These are phyloP conservation scores for Colletotrichum tropicicola DNA, from an alignment of 2,329 filamentous ascomycete genomes.

Conservation along the genomic window DNA sequence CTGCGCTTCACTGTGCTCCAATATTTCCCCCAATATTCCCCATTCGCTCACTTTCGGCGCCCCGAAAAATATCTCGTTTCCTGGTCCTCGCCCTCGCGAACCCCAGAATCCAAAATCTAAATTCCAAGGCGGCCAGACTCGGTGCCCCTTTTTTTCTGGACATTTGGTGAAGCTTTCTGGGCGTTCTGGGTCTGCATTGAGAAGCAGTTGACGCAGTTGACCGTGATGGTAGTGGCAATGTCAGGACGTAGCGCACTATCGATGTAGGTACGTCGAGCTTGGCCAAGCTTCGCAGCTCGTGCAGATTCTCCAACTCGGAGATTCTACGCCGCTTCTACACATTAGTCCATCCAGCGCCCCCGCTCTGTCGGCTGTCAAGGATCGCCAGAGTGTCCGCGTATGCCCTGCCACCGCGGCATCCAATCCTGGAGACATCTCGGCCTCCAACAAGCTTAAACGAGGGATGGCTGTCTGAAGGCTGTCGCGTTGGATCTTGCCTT, in stretches of 20 bases:
- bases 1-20: too few relatives aligned
- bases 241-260: too few relatives aligned
- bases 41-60: slow-evolving; percentile 1
- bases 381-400: slow-evolving; percentile 17
- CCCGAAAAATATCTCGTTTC: slow-evolving; percentile 12
- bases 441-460: slow-evolving; percentile 23
- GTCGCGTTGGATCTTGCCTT: background rate
- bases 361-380: slow-evolving; percentile 1
- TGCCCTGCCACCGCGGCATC: slow-evolving; percentile 2
- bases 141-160: too few relatives aligned
- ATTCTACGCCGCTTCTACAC: background rate
- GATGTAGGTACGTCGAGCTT: too few relatives aligned
- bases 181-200: background rate
- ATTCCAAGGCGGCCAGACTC: too few relatives aligned
- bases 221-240: background rate
- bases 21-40: background rate
- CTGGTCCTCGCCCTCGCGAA: slow-evolving; percentile 1
- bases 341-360: background rate
- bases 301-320: background rate
- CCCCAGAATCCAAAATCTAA: too few relatives aligned
- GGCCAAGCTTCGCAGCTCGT: background rate
- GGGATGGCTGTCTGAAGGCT: background rate
- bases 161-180: background rate
- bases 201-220: background rate
- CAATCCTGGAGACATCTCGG: background rate